Evolutionary conservation across 169 alveolate genomes (phyloP).

Genomic region (Cryptosporidium sp.): DNA sequence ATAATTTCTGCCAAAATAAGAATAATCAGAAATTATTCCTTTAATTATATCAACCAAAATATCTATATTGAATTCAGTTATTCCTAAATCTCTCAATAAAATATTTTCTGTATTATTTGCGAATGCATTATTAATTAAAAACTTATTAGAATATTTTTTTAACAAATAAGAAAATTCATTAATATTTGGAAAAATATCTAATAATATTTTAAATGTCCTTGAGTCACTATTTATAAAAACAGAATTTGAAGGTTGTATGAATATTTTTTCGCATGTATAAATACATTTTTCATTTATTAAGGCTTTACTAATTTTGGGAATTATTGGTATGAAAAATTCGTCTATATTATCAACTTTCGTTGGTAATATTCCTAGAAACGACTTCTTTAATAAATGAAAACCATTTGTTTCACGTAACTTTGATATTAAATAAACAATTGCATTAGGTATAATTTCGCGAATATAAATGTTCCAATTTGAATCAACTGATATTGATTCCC

Average conservation of each 20-base stretch:
- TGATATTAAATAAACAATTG: background rate
- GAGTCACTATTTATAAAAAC: constrained; percentile 3
- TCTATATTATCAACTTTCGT: constrained; percentile 13
- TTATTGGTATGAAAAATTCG: constrained; percentile 13
- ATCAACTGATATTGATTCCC: constrained; percentile 73
- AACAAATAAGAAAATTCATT: constrained; percentile 49
- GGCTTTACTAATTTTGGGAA: background rate
- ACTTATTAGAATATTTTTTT: constrained; percentile 20
- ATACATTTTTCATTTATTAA: constrained; percentile 11
- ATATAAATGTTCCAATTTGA: constrained; percentile 40
- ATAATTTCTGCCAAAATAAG: constrained; percentile 49
- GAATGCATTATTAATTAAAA: background rate
- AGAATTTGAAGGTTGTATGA: constrained; percentile 23
- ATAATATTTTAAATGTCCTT: background rate
- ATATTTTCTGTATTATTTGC: background rate
- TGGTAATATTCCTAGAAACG: constrained; percentile 36
- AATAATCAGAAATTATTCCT: constrained; percentile 48
- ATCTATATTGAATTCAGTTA: constrained; percentile 20
- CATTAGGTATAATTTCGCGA: constrained; percentile 54
- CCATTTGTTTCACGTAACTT: background rate
- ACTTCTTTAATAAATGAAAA: constrained; percentile 44
- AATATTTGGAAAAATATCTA: constrained; percentile 24
- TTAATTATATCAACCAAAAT: constrained; percentile 22
- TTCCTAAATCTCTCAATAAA: constrained; percentile 28
- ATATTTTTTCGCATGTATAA: constrained; percentile 6